These are phyloP conservation scores for Grosmannia clavigera DNA, from an alignment of 2,329 filamentous ascomycete species.

Conservation along the genomic window DNA sequence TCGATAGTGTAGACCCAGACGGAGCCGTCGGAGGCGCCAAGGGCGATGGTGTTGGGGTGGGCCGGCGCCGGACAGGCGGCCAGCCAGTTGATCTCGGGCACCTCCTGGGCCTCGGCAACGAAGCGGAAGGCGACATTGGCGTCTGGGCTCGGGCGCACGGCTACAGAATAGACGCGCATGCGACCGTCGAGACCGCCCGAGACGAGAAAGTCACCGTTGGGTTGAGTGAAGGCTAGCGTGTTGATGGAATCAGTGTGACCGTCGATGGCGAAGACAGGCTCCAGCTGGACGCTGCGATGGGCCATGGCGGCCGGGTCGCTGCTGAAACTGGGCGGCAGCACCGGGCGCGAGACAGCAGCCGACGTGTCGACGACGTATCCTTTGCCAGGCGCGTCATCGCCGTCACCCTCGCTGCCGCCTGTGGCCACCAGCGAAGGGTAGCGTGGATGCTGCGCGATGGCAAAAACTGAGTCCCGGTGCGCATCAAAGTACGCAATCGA, in stretches of 20 bases:
- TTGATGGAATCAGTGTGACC: conserved; percentile 90
- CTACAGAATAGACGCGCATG: conserved; percentile 54
- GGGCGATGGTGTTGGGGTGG: conserved; percentile 69
- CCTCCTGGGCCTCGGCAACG: conserved; percentile 71
- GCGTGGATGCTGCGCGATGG: conserved; percentile 83
- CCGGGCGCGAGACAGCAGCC: conserved; percentile 48
- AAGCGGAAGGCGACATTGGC: conserved; percentile 37
- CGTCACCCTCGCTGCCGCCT: conserved; percentile 56
- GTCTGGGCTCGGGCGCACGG: conserved; percentile 25
- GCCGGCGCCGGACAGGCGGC: conserved; percentile 56
- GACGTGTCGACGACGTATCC: conserved; percentile 75
- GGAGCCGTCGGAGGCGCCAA: conserved; percentile 81
- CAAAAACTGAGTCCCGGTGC: conserved; percentile 86
- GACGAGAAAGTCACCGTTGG: conserved; percentile 71
- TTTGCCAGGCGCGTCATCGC: conserved; percentile 54
- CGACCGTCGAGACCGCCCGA: conserved; percentile 81
- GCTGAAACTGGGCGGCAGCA: conserved; percentile 67
- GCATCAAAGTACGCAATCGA: conserved; percentile 83
- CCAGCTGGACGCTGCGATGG: conserved; percentile 40
- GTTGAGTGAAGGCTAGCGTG: conserved; percentile 70
- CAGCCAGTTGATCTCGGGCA: conserved; percentile 92
- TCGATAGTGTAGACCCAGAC: conserved; percentile 95
- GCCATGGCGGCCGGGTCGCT: conserved; percentile 45
- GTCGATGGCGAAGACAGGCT: conserved; percentile 62
- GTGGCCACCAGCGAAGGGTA: conserved; percentile 71